Base-by-base conservation (phyloP, 1,284 basidiomycete species). In the Sporisorium graminicola region DNA sequence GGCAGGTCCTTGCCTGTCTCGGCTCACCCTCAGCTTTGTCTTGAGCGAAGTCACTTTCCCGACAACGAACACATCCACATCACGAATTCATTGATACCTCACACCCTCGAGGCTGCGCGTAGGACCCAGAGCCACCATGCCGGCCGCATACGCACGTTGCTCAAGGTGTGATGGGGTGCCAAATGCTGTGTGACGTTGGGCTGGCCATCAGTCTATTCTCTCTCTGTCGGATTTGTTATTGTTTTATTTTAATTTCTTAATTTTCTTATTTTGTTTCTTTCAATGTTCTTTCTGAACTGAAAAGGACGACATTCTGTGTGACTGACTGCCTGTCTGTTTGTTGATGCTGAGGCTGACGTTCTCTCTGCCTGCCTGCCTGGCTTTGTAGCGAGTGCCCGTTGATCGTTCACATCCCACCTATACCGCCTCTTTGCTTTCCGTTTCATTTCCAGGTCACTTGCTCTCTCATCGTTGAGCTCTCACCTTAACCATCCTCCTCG, bases 381-480 rank as follows among this genome's bases (percentile, higher is more conserved):
- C 16, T 40, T 18, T 40, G 16, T 40, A 31, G 31, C 37, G 37
- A 40, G 37, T 37, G 5, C 40, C 40, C 40, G n/a, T 43, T 43
- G 40, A 43, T 43, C 9, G 6, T 27, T 49, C 27, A 50, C 49
- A 31, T 50, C 49, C 49, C 49, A 50, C 49, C 49, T 29, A 50
- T 18, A 18, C 18, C 49, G 49, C 49, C 49, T 50, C 49, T 20
- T 20, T 43, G 20, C 18, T 0, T 31, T 29, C 40, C 65, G 31
- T 51, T 57, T 49, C 22, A 33, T 51, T 47, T 16, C 40, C 20
- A 31, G 49, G 3, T 40, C 16, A 18, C 16, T 40, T 16, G 8
- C 37, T 50, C 49, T 12, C 49, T 43, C 40, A 24, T 57, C 40
- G 47, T 50, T 5, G 46, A 31, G 43, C 37, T 53, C 59, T 55